These are phyloP conservation scores for Penicillium sp. DNA, from an alignment of 2,329 filamentous ascomycete species.

Conservation along the genomic window DNA sequence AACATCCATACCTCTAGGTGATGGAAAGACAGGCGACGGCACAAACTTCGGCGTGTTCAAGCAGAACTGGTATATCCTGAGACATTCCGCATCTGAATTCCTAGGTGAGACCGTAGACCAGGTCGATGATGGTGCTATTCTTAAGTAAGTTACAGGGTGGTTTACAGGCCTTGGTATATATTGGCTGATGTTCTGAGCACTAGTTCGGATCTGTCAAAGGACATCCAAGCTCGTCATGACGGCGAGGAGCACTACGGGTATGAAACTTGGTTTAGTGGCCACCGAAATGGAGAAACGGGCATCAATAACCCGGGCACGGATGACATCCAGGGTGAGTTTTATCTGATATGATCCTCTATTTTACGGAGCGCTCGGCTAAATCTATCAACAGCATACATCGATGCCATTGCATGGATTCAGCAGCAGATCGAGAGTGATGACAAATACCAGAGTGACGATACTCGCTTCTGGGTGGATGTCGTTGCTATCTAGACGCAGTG, in stretches of 20 bases:
- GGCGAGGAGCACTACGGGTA: slow-evolving; percentile 25
- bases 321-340: slow-evolving; percentile 25
- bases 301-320: slow-evolving; percentile 22
- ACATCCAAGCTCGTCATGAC: slow-evolving; percentile 29
- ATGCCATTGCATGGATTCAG: slow-evolving; percentile 34
- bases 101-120: slow-evolving; percentile 21
- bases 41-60: slow-evolving; percentile 40
- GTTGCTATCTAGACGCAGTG: too few species aligned
- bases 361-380: not conserved
- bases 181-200: slow-evolving; percentile 5
- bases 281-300: slow-evolving; percentile 28
- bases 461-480: slow-evolving; percentile 37
- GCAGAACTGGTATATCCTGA: slow-evolving; percentile 37
- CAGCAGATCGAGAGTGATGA: slow-evolving; percentile 28
- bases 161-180: too few species aligned
- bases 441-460: slow-evolving; percentile 31
- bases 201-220: slow-evolving; percentile 20
- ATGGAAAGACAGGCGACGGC: slow-evolving; percentile 33
- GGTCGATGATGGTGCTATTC: slow-evolving; percentile 30
- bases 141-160: slow-evolving; percentile 33
- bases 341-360: not conserved
- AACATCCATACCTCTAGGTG: slow-evolving; percentile 16
- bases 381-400: slow-evolving; percentile 25
- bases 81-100: slow-evolving; percentile 31
- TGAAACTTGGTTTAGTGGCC: slow-evolving; percentile 28